These are phyloP conservation scores for Acer saccharum DNA, from an alignment of 345 rosid genomes.

Conservation along the genomic window DNA sequence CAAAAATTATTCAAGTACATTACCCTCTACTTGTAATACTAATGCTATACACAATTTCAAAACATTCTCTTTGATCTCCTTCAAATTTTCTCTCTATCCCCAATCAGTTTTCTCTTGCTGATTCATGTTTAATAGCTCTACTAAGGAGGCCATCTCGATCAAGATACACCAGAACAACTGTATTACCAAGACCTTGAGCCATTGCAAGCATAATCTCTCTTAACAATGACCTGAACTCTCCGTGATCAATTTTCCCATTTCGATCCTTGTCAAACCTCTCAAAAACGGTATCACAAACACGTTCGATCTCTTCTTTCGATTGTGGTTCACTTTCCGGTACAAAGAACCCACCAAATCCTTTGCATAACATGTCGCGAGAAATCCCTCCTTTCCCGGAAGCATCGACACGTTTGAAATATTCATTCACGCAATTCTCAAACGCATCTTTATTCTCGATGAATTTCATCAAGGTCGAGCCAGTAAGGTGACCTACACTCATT, in stretches of 20 bases:
- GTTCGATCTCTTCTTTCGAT: not conserved
- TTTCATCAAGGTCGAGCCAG: conserved; percentile 26
- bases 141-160: conserved; percentile 30
- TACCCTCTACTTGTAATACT: not conserved
- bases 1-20: conserved; percentile 1
- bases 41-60: not conserved
- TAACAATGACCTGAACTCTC: conserved; percentile 25
- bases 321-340: conserved; percentile 4
- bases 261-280: conserved; percentile 31
- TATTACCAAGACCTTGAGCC: conserved; percentile 36
- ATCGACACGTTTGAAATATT: conserved; percentile 27
- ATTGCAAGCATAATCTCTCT: conserved; percentile 42
- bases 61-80: not conserved
- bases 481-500: conserved; percentile 34
- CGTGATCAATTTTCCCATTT: conserved; percentile 22
- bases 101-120: not conserved
- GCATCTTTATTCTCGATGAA: conserved; percentile 24
- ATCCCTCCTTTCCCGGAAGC: conserved; percentile 23
- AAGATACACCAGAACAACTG: conserved; percentile 29
- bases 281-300: conserved; percentile 17
- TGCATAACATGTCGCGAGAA: conserved; percentile 7
- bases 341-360: conserved; percentile 19
- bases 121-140: conserved; percentile 36
- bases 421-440: conserved; percentile 21
- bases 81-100: not conserved